A percentile compares a stretch with the other conserved stretches of the same genome.
These are phyloP conservation scores for Graphilbum fragrans DNA, from an alignment of 2,329 filamentous ascomycete species.

Conservation along the genomic window DNA sequence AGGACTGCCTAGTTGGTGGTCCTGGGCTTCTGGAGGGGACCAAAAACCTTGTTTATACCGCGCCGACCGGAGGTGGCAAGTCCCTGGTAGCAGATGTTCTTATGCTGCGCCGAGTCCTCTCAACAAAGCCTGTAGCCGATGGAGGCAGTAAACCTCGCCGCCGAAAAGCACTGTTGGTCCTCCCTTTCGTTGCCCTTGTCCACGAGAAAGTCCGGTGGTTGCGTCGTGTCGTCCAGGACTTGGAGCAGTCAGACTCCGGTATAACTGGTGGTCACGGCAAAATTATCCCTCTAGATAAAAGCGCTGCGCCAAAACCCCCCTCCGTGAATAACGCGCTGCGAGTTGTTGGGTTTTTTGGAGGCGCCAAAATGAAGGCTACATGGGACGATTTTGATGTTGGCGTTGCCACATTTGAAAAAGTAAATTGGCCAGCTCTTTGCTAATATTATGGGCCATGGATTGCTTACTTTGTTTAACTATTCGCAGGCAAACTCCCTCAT, in stretches of 20 bases:
- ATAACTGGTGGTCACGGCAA: background rate
- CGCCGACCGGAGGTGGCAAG: slow-evolving; percentile 68
- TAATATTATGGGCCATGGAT: background rate
- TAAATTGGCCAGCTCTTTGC: slow-evolving; percentile 21
- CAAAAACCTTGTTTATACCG: slow-evolving; percentile 66
- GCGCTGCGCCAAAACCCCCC: slow-evolving; percentile 18
- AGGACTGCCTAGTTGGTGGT: slow-evolving; percentile 56
- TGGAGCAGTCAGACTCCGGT: slow-evolving; percentile 26
- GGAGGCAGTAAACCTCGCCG: background rate
- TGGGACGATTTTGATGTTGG: slow-evolving; percentile 70
- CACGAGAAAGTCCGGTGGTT: slow-evolving; percentile 72
- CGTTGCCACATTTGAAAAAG: slow-evolving; percentile 68
- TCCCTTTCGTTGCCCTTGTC: slow-evolving; percentile 69
- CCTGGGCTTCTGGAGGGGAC: slow-evolving; percentile 50
- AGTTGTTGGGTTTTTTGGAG: slow-evolving; percentile 64
- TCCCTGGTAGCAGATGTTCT: slow-evolving; percentile 62
- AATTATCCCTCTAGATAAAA: slow-evolving; percentile 10
- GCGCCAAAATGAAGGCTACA: slow-evolving; percentile 51
- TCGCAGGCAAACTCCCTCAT: slow-evolving; percentile 63
- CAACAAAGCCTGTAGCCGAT: slow-evolving; percentile 23
- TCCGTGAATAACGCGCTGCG: slow-evolving; percentile 47
- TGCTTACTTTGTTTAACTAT: background rate
- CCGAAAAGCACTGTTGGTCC: slow-evolving; percentile 57
- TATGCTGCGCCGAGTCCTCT: slow-evolving; percentile 60
- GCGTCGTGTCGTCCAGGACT: slow-evolving; percentile 49